Evolutionary conservation across 1,284 basidiomycete genomes (phyloP), one percentile per base, ranked within the genome.

Genomic region (Rhodofomes roseus): DNA sequence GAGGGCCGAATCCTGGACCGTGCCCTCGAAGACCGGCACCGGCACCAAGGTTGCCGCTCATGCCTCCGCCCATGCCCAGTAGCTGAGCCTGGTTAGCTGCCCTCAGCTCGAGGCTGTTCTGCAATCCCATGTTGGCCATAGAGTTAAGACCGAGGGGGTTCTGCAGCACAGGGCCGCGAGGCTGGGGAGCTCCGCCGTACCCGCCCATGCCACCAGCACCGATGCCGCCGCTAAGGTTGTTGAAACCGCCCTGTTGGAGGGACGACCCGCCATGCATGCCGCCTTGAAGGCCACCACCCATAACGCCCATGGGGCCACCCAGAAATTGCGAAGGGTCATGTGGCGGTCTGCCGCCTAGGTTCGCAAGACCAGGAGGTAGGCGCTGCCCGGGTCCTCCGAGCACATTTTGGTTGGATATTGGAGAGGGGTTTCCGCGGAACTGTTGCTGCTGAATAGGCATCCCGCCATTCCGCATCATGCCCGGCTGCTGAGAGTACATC

Each of bases 281-380:
- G 62, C 82, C 82, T n/a, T 56, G 58, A 52, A 83, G 64, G 6
- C 74, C 74, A 31, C 76, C 75, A 62, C 81, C 81, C 54, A 83
- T 64, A 9, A 76, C 76, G 50, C 81, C 81, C 59, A 76, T 68
- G 59, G 78, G 77, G 60, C 82, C 71, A 29, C 80, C 81, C 44
- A 88, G 68, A 67, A 86, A 88, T 65, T 90, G 89, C 25, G 79
- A 79, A 31, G 87, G 83, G 55, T 92, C 90, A 67, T 91, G 89
- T 7, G 90, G 90, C 29, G 90, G 89, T 8, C 90, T 83, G 43
- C 83, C 89, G 39, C 90, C 90, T 29, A 92, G 81, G 67, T 91
- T 91, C n/a, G 90, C 90, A 44, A 92, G 76, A 34, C 90, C 90
- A n/a, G 89, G 89, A 22, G 89, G 90, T 40, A 92, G 73, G 54